Evolutionary conservation across 2,329 filamentous ascomycete species (phyloP).

Genomic region (Xylaria polymorpha): DNA sequence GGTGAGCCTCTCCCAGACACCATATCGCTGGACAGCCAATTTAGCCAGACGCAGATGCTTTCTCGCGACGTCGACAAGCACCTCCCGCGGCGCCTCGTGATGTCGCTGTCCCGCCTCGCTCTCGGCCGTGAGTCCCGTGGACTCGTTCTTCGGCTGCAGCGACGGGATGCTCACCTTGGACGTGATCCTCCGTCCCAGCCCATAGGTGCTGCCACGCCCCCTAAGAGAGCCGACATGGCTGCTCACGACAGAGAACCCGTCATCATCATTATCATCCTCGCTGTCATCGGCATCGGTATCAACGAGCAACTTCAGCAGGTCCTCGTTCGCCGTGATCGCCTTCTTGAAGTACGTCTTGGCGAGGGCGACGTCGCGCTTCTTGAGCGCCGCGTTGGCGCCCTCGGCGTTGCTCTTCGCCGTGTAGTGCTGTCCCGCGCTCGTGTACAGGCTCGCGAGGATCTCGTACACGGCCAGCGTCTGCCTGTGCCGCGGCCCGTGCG

Average conservation of each 20-base stretch:
- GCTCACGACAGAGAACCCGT: slow-evolving; percentile 29
- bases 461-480: slow-evolving; percentile 37
- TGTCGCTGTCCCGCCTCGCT: slow-evolving; percentile 13
- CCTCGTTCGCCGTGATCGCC: slow-evolving; percentile 36
- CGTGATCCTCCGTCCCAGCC: slow-evolving; percentile 16
- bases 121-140: slow-evolving; percentile 1
- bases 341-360: slow-evolving; percentile 35
- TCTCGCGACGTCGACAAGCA: slow-evolving; percentile 32
- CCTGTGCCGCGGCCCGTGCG: slow-evolving; percentile 30
- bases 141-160: slow-evolving; percentile 1
- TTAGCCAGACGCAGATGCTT: slow-evolving; percentile 32
- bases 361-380: slow-evolving; percentile 32
- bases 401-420: slow-evolving; percentile 22
- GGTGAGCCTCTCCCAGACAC: slow-evolving; percentile 23
- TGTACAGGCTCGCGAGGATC: slow-evolving; percentile 37
- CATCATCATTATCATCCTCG: slow-evolving; percentile 37
- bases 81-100: slow-evolving; percentile 27
- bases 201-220: slow-evolving; percentile 14
- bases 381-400: slow-evolving; percentile 9
- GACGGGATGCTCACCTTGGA: slow-evolving; percentile 17
- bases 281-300: slow-evolving; percentile 35
- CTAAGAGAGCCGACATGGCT: slow-evolving; percentile 30
- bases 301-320: slow-evolving; percentile 34
- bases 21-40: slow-evolving; percentile 36
- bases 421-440: slow-evolving; percentile 32